Evolutionary conservation across 2,329 filamentous ascomycete genomes (phyloP).

Genomic region (Apiospora pterosperma): DNA sequence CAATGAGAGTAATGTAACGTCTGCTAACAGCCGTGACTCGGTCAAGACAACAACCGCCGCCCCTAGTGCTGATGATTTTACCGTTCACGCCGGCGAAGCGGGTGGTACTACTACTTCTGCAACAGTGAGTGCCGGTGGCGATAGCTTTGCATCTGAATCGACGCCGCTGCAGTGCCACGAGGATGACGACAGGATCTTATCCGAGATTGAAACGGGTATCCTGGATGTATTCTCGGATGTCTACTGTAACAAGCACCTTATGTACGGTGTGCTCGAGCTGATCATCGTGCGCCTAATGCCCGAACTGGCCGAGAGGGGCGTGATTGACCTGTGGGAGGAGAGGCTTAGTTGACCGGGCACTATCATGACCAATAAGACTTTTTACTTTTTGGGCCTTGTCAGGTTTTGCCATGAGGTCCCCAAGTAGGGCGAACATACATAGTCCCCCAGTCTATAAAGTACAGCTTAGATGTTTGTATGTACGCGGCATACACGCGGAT

Average conservation of each 20-base stretch:
- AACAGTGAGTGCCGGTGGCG: background rate
- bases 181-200: slow-evolving; percentile 46
- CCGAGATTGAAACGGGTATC: slow-evolving; percentile 59
- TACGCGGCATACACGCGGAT: background rate
- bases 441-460: background rate
- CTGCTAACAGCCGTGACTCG: background rate
- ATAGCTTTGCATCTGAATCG: background rate
- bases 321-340: slow-evolving; percentile 71
- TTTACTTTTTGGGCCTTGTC: background rate
- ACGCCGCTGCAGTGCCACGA: background rate
- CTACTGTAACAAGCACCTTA: slow-evolving; percentile 89
- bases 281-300: slow-evolving; percentile 80
- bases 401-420: background rate
- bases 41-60: background rate
- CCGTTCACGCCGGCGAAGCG: background rate
- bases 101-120: background rate
- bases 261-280: slow-evolving; percentile 80
- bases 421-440: background rate
- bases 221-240: slow-evolving; percentile 74
- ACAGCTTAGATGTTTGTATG: background rate
- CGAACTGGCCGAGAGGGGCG: slow-evolving; percentile 71
- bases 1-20: background rate
- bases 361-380: background rate
- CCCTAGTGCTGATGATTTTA: background rate
- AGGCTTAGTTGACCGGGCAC: slow-evolving; percentile 43